Base-by-base conservation (phyloP, 148 eudicot genomes). In the Dianthus caryophyllus region DNA sequence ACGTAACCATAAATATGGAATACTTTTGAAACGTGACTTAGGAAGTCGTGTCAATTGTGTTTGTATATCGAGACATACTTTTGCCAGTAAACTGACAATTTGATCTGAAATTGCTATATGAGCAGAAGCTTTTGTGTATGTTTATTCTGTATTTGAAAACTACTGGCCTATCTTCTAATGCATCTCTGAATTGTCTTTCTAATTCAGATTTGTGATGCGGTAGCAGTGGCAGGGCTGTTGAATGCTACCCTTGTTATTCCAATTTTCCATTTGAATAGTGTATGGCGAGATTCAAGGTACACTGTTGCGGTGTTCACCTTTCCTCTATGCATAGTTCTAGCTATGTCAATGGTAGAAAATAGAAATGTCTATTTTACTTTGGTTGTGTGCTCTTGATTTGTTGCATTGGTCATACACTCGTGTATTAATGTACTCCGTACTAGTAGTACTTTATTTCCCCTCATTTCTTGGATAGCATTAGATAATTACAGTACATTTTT, bases 191-290 rank as follows among this genome's bases (percentile, higher is more conserved):
- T 78, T 74, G 61, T 30, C n/a, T 61, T 63, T 33, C 44, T 60
- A 62, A 52, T 61, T 72, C 90, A 94, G 98, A 94, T 94, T 77
- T 90, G 96, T 46, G 97, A 94, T 81, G 98, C 97, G 11, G 98
- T 94, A 70, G 98, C 98, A 33, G 98, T 94, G 63, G 98, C 98
- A 14, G 92, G 92, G 39, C 79, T 94, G 53, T 83, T 94, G 67
- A 94, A 94, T 76, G 98, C 98, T 47, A 90, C 98, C 65, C 97
- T 94, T 65, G 97, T 94, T 54, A 88, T 94, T 79, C 98, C 98
- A 44, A 77, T 86, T 53, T 94, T 94, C 78, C 98, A 94, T 79
- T 75, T 94, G 57, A 94, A 94, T 75, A 94, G 98, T 48, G 98
- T 94, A 36, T 90, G 98, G 97, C 77, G 84, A 61, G 98, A 94